phyloP scores from a whole-genome alignment of 495 filamentous ascomycete species.

The Ascodesmis nigricans region DNA sequence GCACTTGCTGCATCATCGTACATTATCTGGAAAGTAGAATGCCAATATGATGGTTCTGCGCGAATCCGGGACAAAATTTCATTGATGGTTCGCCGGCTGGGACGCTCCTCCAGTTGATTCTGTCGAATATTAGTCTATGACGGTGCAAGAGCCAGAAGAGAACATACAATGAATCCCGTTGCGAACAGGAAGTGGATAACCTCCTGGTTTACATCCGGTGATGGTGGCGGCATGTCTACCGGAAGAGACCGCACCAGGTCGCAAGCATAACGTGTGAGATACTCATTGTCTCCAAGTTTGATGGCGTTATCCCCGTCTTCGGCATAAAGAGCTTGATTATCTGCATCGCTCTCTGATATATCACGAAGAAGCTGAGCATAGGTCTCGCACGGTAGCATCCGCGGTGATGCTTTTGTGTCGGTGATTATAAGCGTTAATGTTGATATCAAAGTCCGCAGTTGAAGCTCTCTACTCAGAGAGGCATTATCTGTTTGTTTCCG shows the following conservation, averaged over 20 bases:
- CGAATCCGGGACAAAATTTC: conserved; percentile 16
- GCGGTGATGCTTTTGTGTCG: too few species aligned
- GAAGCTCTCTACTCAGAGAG: conserved; percentile 19
- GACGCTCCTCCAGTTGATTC: conserved; percentile 19
- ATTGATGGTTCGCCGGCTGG: conserved; percentile 12
- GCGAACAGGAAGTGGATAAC: conserved; percentile 21
- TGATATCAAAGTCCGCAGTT: conserved; percentile 20
- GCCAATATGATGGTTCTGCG: conserved; percentile 18
- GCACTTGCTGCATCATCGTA: conserved; percentile 15
- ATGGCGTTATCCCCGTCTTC: conserved; percentile 8
- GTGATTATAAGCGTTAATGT: conserved; percentile 17
- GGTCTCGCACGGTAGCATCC: too few species aligned
- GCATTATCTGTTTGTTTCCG: conserved; percentile 16
- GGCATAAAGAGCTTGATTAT: conserved; percentile 10
- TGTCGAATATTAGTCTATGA: not conserved
- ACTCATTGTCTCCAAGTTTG: conserved; percentile 18
- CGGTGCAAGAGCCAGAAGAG: not conserved
- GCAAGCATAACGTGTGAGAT: conserved; percentile 20
- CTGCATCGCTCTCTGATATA: conserved; percentile 18
- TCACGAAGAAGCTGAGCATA: conserved; percentile 18
- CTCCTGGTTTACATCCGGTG: conserved; percentile 16
- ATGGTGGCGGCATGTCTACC: conserved; percentile 12
- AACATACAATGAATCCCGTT: conserved; percentile 20
- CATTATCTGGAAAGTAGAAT: conserved; percentile 17
- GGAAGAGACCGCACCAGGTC: conserved; percentile 19